These are phyloP conservation scores for Sarocladium brachiariae DNA, from an alignment of 2,329 filamentous ascomycete genomes.

Conservation along the genomic window DNA sequence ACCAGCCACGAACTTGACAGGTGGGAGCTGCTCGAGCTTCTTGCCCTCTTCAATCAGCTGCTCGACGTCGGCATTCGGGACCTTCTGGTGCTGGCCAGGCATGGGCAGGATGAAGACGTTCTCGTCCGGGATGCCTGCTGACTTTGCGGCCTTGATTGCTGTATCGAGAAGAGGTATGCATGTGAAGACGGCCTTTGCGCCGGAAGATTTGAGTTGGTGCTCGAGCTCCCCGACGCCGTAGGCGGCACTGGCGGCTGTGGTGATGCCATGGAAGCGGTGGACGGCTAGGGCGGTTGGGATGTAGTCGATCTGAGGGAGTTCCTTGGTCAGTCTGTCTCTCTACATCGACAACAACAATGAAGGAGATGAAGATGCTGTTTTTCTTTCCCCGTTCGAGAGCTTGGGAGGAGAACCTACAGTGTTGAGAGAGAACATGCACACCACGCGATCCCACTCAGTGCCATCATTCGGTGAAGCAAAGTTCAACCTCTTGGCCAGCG, in stretches of 20 bases:
- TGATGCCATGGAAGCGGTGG: slow-evolving; percentile 67
- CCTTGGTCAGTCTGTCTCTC: too few relatives aligned
- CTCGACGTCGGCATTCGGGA: slow-evolving; percentile 40
- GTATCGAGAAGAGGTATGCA: slow-evolving; percentile 59
- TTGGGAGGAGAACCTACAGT: slow-evolving; percentile 53
- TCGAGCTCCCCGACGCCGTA: slow-evolving; percentile 64
- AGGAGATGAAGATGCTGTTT: neutral
- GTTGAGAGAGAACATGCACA: slow-evolving; percentile 72
- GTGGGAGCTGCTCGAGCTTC: slow-evolving; percentile 44
- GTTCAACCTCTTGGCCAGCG: slow-evolving; percentile 44
- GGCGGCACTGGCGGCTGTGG: slow-evolving; percentile 67
- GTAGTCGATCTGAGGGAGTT: slow-evolving; percentile 57
- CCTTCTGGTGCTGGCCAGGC: slow-evolving; percentile 45
- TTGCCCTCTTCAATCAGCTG: slow-evolving; percentile 58
- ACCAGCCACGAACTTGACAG: slow-evolving; percentile 54
- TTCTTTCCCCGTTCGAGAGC: neutral
- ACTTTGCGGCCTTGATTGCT: slow-evolving; percentile 57
- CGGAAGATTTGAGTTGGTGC: slow-evolving; percentile 64
- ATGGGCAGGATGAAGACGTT: slow-evolving; percentile 65
- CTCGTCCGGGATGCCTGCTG: slow-evolving; percentile 54
- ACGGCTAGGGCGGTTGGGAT: slow-evolving; percentile 66
- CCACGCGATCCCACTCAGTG: slow-evolving; percentile 74
- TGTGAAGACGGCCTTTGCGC: slow-evolving; percentile 65
- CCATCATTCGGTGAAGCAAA: slow-evolving; percentile 65
- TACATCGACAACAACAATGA: too few relatives aligned